Percentiles rank a stretch among this genome's conserved stretches.
Evolutionary conservation across 176 grass and related monocot species (phyloP).

Genomic region (Rhynchospora tenuis): DNA sequence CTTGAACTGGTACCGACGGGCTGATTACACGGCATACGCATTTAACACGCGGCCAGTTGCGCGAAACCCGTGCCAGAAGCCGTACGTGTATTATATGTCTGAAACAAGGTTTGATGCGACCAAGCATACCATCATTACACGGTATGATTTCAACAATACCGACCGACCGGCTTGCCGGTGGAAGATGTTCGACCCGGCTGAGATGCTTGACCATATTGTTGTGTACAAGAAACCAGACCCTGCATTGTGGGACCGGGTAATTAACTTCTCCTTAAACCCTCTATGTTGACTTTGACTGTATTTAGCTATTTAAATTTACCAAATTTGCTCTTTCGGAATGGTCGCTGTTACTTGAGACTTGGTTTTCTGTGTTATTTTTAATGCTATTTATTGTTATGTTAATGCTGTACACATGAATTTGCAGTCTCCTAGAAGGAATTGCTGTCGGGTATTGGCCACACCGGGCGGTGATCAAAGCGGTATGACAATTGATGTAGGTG

Average conservation of each 20-base stretch:
- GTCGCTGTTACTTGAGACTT: not conserved
- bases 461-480: conserved; percentile 32
- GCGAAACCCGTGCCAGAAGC: conserved; percentile 81
- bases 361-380: not conserved
- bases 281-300: not conserved
- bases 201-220: conserved; percentile 59
- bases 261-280: not conserved
- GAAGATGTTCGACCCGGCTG: conserved; percentile 78
- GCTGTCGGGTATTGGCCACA: conserved; percentile 61
- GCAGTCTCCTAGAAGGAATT: conserved; percentile 83
- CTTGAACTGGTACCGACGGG: conserved; percentile 91
- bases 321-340: not conserved
- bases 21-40: conserved; percentile 89
- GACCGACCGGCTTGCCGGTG: conserved; percentile 71
- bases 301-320: not conserved
- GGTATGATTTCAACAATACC: conserved; percentile 53
- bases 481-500: conserved; percentile 69
- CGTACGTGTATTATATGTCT: conserved; percentile 73
- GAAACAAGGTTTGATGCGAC: conserved; percentile 13
- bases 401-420: conserved; percentile 16
- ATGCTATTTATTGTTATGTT: not conserved
- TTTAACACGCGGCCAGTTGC: conserved; percentile 88
- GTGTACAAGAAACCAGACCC: conserved; percentile 82
- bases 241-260: conserved; percentile 76
- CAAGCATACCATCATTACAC: conserved; percentile 58